Percentiles rank a stretch among this genome's conserved stretches.
Conservation (phyloP, 441 rosid species). For the Flueggea neowawraea region DNA sequence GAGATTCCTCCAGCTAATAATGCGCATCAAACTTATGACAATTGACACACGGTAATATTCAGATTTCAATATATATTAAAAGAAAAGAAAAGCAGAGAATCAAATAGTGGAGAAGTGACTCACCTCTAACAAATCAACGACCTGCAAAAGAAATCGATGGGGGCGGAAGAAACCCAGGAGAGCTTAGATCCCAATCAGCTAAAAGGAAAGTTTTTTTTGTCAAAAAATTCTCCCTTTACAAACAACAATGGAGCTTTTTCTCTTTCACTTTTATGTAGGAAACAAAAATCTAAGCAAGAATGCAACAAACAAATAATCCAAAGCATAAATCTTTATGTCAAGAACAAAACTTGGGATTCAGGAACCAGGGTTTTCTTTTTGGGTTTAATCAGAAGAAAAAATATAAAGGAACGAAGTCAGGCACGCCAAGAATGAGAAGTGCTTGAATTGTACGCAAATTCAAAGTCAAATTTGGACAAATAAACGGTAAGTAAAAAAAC, state of each 20-base stretch:
- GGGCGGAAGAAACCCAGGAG: constrained; percentile 45
- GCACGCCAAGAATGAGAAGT: constrained; percentile 27
- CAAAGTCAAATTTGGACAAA: constrained; percentile 40
- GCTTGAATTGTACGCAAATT: constrained; percentile 44
- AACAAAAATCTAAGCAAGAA: constrained; percentile 18
- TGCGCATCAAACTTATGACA: constrained; percentile 17
- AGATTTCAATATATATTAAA: constrained; percentile 9
- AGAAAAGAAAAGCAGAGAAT: constrained; percentile 11
- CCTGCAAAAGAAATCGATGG: constrained; percentile 19
- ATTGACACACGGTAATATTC: constrained; percentile 23
- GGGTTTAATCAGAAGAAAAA: constrained; percentile 4
- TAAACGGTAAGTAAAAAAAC: background rate
- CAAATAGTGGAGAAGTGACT: constrained; percentile 31
- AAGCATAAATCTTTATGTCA: too few relatives aligned
- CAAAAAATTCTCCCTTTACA: constrained; percentile 13
- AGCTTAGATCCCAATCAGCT: constrained; percentile 53
- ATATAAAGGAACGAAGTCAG: constrained; percentile 21
- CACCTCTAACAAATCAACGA: constrained; percentile 33
- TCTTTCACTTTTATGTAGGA: constrained; percentile 1
- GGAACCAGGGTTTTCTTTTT: too few relatives aligned
- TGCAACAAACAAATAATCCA: background rate
- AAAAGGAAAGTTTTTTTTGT: constrained; percentile 21
- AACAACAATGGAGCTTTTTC: constrained; percentile 3
- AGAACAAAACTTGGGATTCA: too few relatives aligned
- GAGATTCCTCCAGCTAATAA: constrained; percentile 39